Evolutionary conservation across 2,329 filamentous ascomycete species (phyloP).

Genomic region (Orbilia quercus): DNA sequence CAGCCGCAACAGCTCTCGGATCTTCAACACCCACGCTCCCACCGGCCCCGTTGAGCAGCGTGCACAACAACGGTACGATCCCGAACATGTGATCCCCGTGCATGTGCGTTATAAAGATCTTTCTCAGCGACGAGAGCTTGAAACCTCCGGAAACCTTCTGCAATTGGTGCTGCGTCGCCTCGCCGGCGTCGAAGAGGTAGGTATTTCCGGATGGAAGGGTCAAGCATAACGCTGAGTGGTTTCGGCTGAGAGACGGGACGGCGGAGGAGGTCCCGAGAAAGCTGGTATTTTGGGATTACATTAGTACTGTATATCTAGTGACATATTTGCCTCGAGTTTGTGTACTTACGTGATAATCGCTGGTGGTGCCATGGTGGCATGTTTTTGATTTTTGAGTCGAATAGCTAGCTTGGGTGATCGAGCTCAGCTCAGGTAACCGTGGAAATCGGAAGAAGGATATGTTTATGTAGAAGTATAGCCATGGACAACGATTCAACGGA

Average conservation of each 20-base stretch:
- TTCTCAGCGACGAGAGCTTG: constrained; percentile 44
- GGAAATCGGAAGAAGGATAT: too few relatives aligned
- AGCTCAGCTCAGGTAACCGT: too few relatives aligned
- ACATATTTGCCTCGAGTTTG: background rate
- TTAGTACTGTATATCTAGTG: background rate
- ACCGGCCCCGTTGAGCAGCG: constrained; percentile 58
- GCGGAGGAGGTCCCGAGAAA: constrained; percentile 60
- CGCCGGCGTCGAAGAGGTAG: constrained; percentile 58
- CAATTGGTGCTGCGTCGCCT: constrained; percentile 58
- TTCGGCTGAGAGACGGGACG: constrained; percentile 57
- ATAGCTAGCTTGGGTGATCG: too few relatives aligned
- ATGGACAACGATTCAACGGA: too few relatives aligned
- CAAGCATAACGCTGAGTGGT: constrained; percentile 58
- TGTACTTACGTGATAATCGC: constrained; percentile 38
- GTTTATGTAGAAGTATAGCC: too few relatives aligned
- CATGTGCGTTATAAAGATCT: constrained; percentile 60
- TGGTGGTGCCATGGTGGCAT: constrained; percentile 31
- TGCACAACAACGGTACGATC: constrained; percentile 57
- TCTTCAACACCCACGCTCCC: constrained; percentile 56
- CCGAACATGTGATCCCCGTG: constrained; percentile 60
- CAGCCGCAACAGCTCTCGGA: constrained; percentile 32
- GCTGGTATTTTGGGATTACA: constrained; percentile 1
- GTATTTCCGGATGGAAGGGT: constrained; percentile 58
- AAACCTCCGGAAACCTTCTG: constrained; percentile 55
- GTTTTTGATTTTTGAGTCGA: too few relatives aligned